These are phyloP conservation scores for Globisporangium ultimum DNA, from an alignment of 352 stramenopile genomes.

Conservation along the genomic window DNA sequence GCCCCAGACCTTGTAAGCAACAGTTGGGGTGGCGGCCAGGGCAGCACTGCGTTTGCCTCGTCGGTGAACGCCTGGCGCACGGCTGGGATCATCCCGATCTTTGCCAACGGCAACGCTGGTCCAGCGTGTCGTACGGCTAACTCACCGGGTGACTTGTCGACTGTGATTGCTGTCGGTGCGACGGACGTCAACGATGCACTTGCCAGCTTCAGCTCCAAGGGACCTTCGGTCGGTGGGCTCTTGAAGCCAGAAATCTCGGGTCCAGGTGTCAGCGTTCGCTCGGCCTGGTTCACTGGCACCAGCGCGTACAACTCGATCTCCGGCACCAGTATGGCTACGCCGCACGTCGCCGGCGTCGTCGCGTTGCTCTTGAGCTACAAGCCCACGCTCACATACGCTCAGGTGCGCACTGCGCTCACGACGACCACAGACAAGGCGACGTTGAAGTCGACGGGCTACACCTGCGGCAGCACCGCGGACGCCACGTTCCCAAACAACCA, in stretches of 20 bases:
- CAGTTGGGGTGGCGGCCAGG: conserved; percentile 25
- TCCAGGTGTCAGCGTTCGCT: neutral
- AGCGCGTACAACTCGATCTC: conserved; percentile 7
- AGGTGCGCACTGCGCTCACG: neutral
- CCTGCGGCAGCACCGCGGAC: conserved; percentile 31
- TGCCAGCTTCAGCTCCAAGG: conserved; percentile 26
- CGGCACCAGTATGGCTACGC: conserved; percentile 21
- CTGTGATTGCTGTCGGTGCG: conserved; percentile 27
- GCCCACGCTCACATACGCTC: conserved; percentile 3
- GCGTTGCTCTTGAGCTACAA: conserved; percentile 15
- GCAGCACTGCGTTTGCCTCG: conserved; percentile 11
- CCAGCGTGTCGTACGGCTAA: conserved; percentile 16
- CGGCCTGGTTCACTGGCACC: conserved; percentile 2
- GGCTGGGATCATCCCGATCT: conserved; percentile 31
- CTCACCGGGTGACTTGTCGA: conserved; percentile 20
- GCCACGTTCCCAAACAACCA: conserved; percentile 51
- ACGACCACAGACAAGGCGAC: neutral
- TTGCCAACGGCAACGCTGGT: conserved; percentile 26
- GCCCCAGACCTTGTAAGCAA: conserved; percentile 31
- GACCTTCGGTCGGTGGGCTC: conserved; percentile 11
- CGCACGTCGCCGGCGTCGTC: conserved; percentile 18
- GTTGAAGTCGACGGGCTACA: conserved; percentile 8
- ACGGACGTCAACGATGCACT: conserved; percentile 19
- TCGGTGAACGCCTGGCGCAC: conserved; percentile 22
- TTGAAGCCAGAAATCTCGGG: conserved; percentile 10